Percentiles rank a stretch among this genome's conserved stretches.
Conservation (phyloP, 1,284 basidiomycete genomes). For the Fistulinella cinereoalba region DNA sequence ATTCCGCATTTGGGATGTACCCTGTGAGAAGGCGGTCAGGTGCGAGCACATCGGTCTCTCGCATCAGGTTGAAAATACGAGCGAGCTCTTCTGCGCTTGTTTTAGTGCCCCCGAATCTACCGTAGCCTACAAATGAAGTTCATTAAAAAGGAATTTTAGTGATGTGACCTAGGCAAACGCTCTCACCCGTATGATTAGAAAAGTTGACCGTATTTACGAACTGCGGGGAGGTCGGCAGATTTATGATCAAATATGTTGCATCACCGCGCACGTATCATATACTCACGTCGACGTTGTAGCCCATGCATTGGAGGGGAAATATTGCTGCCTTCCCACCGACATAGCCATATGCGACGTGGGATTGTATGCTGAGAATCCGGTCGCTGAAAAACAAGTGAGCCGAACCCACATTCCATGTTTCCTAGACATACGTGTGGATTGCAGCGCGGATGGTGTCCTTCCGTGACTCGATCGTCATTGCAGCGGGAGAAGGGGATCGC, state of each 20-base stretch:
- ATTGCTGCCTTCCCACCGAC: constrained; percentile 95
- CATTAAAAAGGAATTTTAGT: neutral
- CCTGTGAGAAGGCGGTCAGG: constrained; percentile 74
- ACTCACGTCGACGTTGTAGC: constrained; percentile 95
- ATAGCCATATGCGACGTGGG: constrained; percentile 93
- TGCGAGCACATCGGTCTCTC: constrained; percentile 62
- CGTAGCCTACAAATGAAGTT: constrained; percentile 58
- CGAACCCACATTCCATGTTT: too few relatives aligned
- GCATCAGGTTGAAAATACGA: constrained; percentile 66
- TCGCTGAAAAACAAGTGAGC: constrained; percentile 12
- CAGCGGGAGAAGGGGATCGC: neutral
- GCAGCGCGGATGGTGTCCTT: too few relatives aligned
- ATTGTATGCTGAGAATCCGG: constrained; percentile 82
- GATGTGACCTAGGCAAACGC: neutral
- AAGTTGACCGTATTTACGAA: constrained; percentile 95
- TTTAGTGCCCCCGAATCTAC: constrained; percentile 70
- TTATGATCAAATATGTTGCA: neutral
- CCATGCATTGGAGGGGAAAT: constrained; percentile 92
- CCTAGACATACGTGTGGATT: too few relatives aligned
- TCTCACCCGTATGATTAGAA: constrained; percentile 88
- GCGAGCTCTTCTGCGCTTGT: constrained; percentile 67
- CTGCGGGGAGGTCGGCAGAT: constrained; percentile 46
- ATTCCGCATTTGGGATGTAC: constrained; percentile 88
- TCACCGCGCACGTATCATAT: constrained; percentile 16
- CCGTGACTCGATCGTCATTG: constrained; percentile 15